phyloP scores from a whole-genome alignment of 441 rosid genomes.

The Gossypium gossypioides region DNA sequence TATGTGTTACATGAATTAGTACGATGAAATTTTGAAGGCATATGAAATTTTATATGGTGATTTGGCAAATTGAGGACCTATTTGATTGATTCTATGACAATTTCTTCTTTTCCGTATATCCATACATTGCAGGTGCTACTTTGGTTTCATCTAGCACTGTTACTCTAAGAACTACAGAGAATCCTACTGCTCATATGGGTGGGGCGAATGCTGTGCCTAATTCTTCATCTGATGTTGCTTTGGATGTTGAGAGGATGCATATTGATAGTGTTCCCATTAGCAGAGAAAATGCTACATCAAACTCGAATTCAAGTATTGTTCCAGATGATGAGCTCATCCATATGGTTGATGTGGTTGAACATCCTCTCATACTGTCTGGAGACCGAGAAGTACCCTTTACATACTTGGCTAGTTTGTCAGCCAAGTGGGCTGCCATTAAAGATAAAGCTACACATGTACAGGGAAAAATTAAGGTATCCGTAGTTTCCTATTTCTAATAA shows the following conservation, averaged over 20 bases:
- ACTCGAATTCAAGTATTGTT: slow-evolving; percentile 21
- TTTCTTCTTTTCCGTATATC: slow-evolving; percentile 5
- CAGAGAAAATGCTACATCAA: slow-evolving; percentile 21
- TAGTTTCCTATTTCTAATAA: slow-evolving; percentile 3
- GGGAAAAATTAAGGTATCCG: slow-evolving; percentile 69
- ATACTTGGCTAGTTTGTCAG: slow-evolving; percentile 72
- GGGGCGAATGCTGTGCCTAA: slow-evolving; percentile 27
- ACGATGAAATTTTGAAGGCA: neutral
- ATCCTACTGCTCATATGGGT: slow-evolving; percentile 24
- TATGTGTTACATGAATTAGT: neutral
- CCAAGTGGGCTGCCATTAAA: slow-evolving; percentile 64
- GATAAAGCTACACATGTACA: slow-evolving; percentile 37
- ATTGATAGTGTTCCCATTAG: slow-evolving; percentile 32
- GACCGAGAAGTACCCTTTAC: slow-evolving; percentile 69
- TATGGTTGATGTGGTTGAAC: slow-evolving; percentile 43
- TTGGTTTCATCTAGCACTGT: slow-evolving; percentile 23
- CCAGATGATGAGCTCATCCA: slow-evolving; percentile 26
- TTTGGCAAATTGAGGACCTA: neutral
- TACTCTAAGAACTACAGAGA: slow-evolving; percentile 26
- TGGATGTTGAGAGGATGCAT: slow-evolving; percentile 55
- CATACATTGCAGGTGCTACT: slow-evolving; percentile 29
- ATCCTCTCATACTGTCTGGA: slow-evolving; percentile 40
- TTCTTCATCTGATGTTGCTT: slow-evolving; percentile 27
- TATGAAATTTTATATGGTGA: neutral
- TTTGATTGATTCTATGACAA: neutral